Base-by-base conservation (phyloP, 1,139 yeast species). In the Blastobotrys buckinghamii region DNA sequence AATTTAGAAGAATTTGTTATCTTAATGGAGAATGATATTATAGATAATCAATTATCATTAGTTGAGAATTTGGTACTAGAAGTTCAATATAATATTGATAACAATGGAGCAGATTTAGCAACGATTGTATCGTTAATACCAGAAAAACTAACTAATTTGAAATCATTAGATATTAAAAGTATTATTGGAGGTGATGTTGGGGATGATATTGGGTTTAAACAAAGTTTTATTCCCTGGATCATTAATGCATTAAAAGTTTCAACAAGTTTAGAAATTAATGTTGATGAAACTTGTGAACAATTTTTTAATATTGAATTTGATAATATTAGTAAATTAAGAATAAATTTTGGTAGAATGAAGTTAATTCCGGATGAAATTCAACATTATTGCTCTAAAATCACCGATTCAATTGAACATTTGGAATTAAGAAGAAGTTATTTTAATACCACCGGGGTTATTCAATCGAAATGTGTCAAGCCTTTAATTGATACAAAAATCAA, bases 391-490 rank as follows among this genome's bases (percentile, higher is more conserved):
- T 12, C 39, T 7, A 35, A 13, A 12, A 17, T 35, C 8, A 9
- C 24, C 3, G 39, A 35, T 12, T 19, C 19, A 9, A 17, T 35
- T 19, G 10, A 19, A 2, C 35, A 30, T 17, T 27, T 40, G 10
- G 43, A 40, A 24, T 22, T 40, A 24, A 40, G 30, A 35, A 22
- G 34, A 27, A 22, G 22, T 17, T 40, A 40, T 27, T 40, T 40
- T 24, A 35, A 35, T 24, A 12, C 22, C 8, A 13, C 6, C 6
- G 19, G 24, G 3, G 17, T 12, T 19, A 35, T 35, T 4, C 8
- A 35, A 4, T 12, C 39, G 4, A 12, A 24, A 12, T 35, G 17
- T 12, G 16, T 35, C 4, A 13, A 12, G 17, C 39, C 39, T 4
- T 15, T 35, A 24, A 13, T 35, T 15, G 10, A 15, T 24, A 35